Evolutionary conservation across 2,329 filamentous ascomycete genomes (phyloP).

Genomic region (Penicillium sp.): DNA sequence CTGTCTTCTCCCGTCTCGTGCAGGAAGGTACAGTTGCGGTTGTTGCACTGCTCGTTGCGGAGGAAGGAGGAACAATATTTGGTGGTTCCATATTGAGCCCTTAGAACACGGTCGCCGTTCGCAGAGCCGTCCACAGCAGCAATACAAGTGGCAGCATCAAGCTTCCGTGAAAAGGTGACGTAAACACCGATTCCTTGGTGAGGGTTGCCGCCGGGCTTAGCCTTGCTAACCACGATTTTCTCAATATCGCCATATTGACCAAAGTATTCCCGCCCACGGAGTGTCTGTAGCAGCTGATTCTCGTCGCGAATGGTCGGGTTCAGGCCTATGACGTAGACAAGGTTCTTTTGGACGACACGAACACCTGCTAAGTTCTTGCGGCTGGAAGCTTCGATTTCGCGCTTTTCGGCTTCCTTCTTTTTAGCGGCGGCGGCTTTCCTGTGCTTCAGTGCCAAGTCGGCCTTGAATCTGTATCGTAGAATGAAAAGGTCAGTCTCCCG

Average conservation of each 20-base stretch:
- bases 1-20: slow-evolving; percentile 98
- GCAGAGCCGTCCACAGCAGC: slow-evolving; percentile 88
- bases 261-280: slow-evolving; percentile 91
- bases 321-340: slow-evolving; percentile 95
- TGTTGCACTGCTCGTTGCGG: slow-evolving; percentile 91
- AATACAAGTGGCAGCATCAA: slow-evolving; percentile 89
- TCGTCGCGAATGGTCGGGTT: slow-evolving; percentile 92
- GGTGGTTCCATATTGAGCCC: slow-evolving; percentile 83
- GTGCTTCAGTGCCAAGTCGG: slow-evolving; percentile 68
- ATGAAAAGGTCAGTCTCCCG: slow-evolving; percentile 27
- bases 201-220: slow-evolving; percentile 72
- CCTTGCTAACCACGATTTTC: slow-evolving; percentile 98
- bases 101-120: slow-evolving; percentile 84
- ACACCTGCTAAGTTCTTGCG: slow-evolving; percentile 96
- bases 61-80: slow-evolving; percentile 99
- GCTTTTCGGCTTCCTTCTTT: slow-evolving; percentile 95
- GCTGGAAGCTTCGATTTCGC: slow-evolving; percentile 92
- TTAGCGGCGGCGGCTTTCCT: slow-evolving; percentile 89
- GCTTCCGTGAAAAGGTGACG: slow-evolving; percentile 93
- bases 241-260: slow-evolving; percentile 98
- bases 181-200: slow-evolving; percentile 95
- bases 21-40: slow-evolving; percentile 96
- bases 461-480: slow-evolving; percentile 52
- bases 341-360: slow-evolving; percentile 95
- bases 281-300: slow-evolving; percentile 79